These are phyloP conservation scores for Pelargonium nanum DNA, from an alignment of 345 rosid species.

Conservation along the genomic window DNA sequence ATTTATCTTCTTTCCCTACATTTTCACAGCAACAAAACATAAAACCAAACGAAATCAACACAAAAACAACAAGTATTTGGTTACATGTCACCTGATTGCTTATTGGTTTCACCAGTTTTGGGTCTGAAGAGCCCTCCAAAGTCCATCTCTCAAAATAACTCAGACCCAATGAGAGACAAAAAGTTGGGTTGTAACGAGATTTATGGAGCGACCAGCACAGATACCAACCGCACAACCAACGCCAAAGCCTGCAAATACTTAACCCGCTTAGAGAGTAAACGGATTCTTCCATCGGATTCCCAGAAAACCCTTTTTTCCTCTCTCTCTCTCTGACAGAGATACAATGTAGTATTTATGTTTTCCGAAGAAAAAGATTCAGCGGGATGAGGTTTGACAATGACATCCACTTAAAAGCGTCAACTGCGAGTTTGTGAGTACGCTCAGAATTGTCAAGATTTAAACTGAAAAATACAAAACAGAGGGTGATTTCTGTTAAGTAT, in stretches of 20 bases:
- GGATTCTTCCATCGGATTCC: slow-evolving; percentile 56
- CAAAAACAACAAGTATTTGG: slow-evolving; percentile 16
- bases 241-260: slow-evolving; percentile 92
- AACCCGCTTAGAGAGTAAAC: slow-evolving; percentile 72
- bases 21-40: background rate
- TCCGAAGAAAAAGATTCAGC: too few species aligned
- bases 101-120: background rate
- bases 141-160: background rate
- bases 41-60: background rate
- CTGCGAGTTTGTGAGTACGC: too few species aligned
- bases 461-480: too few species aligned
- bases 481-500: too few species aligned
- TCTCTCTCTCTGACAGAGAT: too few species aligned
- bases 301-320: too few species aligned
- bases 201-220: slow-evolving; percentile 65
- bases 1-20: too few species aligned
- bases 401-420: too few species aligned
- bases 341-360: too few species aligned
- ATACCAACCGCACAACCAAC: slow-evolving; percentile 92
- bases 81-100: slow-evolving; percentile 5
- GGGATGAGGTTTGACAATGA: too few species aligned
- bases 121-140: slow-evolving; percentile 1
- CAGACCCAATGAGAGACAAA: background rate
- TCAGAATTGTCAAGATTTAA: too few species aligned
- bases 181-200: slow-evolving; percentile 41